Percentiles rank a stretch among this genome's conserved stretches.
These are phyloP conservation scores for Pythium aphanidermatum DNA, from an alignment of 352 stramenopile genomes.

Conservation along the genomic window DNA sequence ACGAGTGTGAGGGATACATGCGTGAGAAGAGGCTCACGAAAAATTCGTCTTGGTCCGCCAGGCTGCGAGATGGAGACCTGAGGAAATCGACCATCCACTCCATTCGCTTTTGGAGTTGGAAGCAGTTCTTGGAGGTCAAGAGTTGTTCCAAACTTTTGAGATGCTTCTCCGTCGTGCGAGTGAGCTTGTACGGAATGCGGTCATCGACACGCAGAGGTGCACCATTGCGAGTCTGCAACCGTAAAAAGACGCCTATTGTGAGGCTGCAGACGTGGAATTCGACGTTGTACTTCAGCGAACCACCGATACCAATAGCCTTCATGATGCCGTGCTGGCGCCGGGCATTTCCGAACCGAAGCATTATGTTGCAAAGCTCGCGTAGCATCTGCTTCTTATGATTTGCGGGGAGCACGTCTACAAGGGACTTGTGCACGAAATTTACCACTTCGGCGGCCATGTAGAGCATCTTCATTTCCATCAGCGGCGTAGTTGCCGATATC, in stretches of 20 bases:
- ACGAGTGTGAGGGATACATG: slow-evolving; percentile 75
- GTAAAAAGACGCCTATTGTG: slow-evolving; percentile 65
- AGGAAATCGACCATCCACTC: slow-evolving; percentile 72
- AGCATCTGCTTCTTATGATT: slow-evolving; percentile 76
- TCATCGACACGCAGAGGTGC: slow-evolving; percentile 64
- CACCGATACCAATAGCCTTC: slow-evolving; percentile 79
- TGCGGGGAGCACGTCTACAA: slow-evolving; percentile 49
- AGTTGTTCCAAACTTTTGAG: slow-evolving; percentile 61
- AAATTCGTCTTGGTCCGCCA: slow-evolving; percentile 83
- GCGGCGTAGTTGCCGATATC: slow-evolving; percentile 24
- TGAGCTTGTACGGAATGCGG: slow-evolving; percentile 74
- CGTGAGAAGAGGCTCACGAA: slow-evolving; percentile 80
- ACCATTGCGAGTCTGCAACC: slow-evolving; percentile 68
- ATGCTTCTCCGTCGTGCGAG: slow-evolving; percentile 76
- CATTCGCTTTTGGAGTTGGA: slow-evolving; percentile 64
- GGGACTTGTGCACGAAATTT: slow-evolving; percentile 59
- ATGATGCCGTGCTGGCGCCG: slow-evolving; percentile 78
- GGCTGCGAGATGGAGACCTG: slow-evolving; percentile 51
- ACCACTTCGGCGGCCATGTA: slow-evolving; percentile 73
- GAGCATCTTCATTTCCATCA: slow-evolving; percentile 80
- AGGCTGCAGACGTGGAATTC: slow-evolving; percentile 81
- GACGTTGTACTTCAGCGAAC: slow-evolving; percentile 62
- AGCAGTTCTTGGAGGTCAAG: slow-evolving; percentile 71
- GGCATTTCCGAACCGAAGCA: slow-evolving; percentile 59
- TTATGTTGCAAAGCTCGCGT: slow-evolving; percentile 51